These are phyloP conservation scores for Thermochaetoides thermophila DNA, from an alignment of 495 filamentous ascomycete genomes.

Conservation along the genomic window DNA sequence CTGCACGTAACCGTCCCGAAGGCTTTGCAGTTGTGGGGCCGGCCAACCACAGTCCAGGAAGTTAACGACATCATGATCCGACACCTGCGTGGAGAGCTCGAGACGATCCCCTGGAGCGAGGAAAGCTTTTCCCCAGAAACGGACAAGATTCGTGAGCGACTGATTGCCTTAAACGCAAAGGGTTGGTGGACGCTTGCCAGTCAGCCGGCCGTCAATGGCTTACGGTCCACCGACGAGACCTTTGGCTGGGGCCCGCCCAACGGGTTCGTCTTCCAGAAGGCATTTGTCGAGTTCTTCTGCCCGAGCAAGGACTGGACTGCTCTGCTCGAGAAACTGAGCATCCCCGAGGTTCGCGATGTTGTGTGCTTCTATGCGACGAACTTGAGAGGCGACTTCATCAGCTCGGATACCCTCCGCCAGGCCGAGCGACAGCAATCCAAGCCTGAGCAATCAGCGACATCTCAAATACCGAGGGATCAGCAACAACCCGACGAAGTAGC, in stretches of 20 bases:
- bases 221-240: slow-evolving; percentile 55
- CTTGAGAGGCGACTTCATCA: slow-evolving; percentile 50
- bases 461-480: slow-evolving; percentile 13
- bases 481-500: slow-evolving; percentile 25
- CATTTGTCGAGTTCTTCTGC: slow-evolving; percentile 93
- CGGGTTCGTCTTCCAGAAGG: slow-evolving; percentile 95
- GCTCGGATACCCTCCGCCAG: slow-evolving; percentile 33
- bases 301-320: slow-evolving; percentile 51
- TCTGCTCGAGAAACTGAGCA: slow-evolving; percentile 46
- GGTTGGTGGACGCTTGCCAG: slow-evolving; percentile 95
- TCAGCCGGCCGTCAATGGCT: slow-evolving; percentile 86
- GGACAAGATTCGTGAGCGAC: slow-evolving; percentile 53
- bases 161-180: slow-evolving; percentile 61
- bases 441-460: not conserved
- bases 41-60: slow-evolving; percentile 49
- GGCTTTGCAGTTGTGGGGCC: slow-evolving; percentile 71
- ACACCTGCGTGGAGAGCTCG: slow-evolving; percentile 60
- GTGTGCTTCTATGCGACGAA: slow-evolving; percentile 82
- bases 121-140: slow-evolving; percentile 79
- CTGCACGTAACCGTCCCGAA: slow-evolving; percentile 67
- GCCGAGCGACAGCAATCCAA: not conserved
- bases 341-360: slow-evolving; percentile 38
- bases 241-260: slow-evolving; percentile 91
- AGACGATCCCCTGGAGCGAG: slow-evolving; percentile 85
- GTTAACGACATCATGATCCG: slow-evolving; percentile 65